Evolutionary conservation across 257 asterid species (phyloP).

Genomic region (Solanum chmielewskii): DNA sequence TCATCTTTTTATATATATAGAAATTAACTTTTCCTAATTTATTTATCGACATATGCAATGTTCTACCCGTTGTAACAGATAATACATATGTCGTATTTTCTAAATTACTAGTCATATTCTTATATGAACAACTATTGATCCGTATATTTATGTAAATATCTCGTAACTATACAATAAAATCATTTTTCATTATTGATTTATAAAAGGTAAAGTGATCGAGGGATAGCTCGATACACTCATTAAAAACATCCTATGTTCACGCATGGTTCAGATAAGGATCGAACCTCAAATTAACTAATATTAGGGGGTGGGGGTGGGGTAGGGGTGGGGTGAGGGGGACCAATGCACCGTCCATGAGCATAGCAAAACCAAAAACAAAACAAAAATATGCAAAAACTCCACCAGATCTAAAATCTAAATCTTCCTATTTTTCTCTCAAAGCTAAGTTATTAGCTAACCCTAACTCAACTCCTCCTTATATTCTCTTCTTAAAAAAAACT

Average conservation of each 20-base stretch:
- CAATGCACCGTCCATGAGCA: not conserved
- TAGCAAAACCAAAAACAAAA: not conserved
- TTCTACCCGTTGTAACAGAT: too few species aligned
- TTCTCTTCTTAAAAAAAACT: not conserved
- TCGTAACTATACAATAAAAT: not conserved
- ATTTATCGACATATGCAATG: not conserved
- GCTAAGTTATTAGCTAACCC: not conserved
- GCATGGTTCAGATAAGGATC: not conserved
- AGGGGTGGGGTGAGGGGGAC: not conserved
- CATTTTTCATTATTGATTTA: not conserved
- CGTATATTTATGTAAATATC: not conserved
- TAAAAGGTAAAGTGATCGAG: not conserved
- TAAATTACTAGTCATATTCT: not conserved
- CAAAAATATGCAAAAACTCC: not conserved
- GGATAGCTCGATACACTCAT: not conserved
- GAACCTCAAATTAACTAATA: not conserved
- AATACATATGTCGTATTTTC: not conserved
- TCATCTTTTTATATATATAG: not conserved
- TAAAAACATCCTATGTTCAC: not conserved
- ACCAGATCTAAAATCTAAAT: not conserved
- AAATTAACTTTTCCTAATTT: not conserved
- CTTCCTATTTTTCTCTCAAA: not conserved
- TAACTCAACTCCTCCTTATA: not conserved
- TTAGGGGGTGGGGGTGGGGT: not conserved
- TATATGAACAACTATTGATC: not conserved